These are phyloP conservation scores for Jasminum sambac DNA, from an alignment of 257 asterid genomes.

Conservation along the genomic window DNA sequence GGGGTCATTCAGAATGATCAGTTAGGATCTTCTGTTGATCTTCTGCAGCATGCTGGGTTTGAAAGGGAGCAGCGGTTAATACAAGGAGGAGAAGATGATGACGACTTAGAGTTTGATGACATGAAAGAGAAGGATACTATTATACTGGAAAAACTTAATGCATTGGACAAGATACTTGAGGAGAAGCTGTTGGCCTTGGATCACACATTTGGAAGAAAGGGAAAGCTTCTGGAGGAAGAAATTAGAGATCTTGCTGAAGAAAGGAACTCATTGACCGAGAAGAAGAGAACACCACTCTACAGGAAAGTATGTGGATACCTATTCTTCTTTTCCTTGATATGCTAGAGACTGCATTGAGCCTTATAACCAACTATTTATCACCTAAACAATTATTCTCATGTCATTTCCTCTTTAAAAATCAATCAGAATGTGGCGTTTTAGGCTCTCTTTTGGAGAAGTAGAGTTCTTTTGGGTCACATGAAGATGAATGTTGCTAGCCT, in stretches of 20 bases:
- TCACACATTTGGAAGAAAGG: constrained; percentile 86
- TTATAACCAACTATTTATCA: constrained; percentile 1
- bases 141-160: constrained; percentile 69
- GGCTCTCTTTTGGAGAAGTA: neutral
- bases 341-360: constrained; percentile 1
- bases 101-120: constrained; percentile 67
- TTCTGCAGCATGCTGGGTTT: constrained; percentile 43
- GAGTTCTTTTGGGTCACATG: neutral
- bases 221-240: constrained; percentile 84
- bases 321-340: constrained; percentile 1
- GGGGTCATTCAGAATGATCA: constrained; percentile 65
- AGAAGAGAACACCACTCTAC: constrained; percentile 82
- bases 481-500: neutral
- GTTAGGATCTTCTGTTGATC: constrained; percentile 50
- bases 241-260: constrained; percentile 96
- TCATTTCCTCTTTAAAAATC: neutral
- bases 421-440: neutral
- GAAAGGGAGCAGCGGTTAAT: constrained; percentile 49
- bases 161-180: constrained; percentile 72
- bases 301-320: constrained; percentile 61
- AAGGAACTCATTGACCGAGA: constrained; percentile 83
- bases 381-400: constrained; percentile 7
- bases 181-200: constrained; percentile 77
- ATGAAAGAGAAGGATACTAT: constrained; percentile 77
- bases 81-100: constrained; percentile 46